phyloP scores from a whole-genome alignment of 192 early-diverging fungal genomes.

The Umbelopsis vinacea region DNA sequence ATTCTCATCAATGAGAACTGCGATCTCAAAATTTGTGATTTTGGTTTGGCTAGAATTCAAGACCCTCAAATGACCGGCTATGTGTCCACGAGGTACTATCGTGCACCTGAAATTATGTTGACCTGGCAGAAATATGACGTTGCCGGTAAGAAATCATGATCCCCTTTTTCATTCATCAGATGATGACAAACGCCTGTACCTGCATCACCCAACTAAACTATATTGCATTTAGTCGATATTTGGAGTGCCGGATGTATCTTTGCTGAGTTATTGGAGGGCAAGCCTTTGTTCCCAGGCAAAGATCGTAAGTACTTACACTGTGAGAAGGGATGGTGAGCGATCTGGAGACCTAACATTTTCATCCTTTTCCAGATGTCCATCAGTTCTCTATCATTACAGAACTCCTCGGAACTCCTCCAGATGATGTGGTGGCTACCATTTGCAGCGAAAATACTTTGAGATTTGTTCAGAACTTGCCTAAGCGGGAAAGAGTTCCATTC shows the following conservation, averaged over 20 bases:
- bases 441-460: slow-evolving; percentile 92
- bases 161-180: too few species aligned
- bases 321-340: neutral
- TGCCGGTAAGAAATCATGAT: slow-evolving; percentile 49
- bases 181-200: too few species aligned
- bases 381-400: slow-evolving; percentile 96
- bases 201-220: too few species aligned
- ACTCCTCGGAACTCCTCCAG: slow-evolving; percentile 89
- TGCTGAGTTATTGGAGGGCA: slow-evolving; percentile 96
- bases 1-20: slow-evolving; percentile 98
- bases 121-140: slow-evolving; percentile 98
- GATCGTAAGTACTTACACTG: slow-evolving; percentile 65
- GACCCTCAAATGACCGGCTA: slow-evolving; percentile 98
- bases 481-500: slow-evolving; percentile 81
- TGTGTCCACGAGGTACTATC: slow-evolving; percentile 96
- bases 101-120: slow-evolving; percentile 98
- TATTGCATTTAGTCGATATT: slow-evolving; percentile 70
- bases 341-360: slow-evolving; percentile 22
- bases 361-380: slow-evolving; percentile 70
- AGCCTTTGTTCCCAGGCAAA: slow-evolving; percentile 93
- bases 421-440: slow-evolving; percentile 91
- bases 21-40: slow-evolving; percentile 98
- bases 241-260: slow-evolving; percentile 97
- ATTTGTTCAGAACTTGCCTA: slow-evolving; percentile 89
- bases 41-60: slow-evolving; percentile 93